Evolutionary conservation across 805 yeast species (phyloP).

Genomic region (Myxozyma sirexii): DNA sequence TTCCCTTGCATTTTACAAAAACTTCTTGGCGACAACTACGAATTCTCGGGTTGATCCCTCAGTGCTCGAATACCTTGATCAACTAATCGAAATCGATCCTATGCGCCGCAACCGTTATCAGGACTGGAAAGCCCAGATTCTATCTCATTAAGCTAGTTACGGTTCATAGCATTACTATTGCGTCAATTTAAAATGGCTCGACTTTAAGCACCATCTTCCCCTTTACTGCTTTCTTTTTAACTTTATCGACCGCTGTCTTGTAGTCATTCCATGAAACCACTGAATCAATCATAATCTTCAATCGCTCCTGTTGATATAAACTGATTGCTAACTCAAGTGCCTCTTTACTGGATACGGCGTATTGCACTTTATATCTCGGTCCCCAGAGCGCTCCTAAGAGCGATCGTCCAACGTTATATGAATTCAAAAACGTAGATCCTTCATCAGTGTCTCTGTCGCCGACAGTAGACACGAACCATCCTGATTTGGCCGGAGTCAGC

Average conservation of each 20-base stretch:
- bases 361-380: conserved; percentile 37
- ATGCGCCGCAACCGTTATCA: conserved; percentile 61
- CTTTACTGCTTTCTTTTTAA: conserved; percentile 53
- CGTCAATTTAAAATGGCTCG: conserved; percentile 27
- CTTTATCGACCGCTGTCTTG: conserved; percentile 53
- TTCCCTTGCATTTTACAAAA: conserved; percentile 51
- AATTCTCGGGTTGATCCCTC: conserved; percentile 28
- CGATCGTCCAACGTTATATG: conserved; percentile 33
- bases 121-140: conserved; percentile 17
- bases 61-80: conserved; percentile 44
- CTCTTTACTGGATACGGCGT: conserved; percentile 32
- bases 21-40: conserved; percentile 37
- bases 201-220: conserved; percentile 66
- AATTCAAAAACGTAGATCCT: conserved; percentile 13
- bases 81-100: conserved; percentile 62
- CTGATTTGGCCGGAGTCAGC: conserved; percentile 48
- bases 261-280: conserved; percentile 54
- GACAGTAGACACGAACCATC: conserved; percentile 55
- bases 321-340: conserved; percentile 51
- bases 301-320: conserved; percentile 50
- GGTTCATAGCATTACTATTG: neutral
- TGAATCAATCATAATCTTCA: conserved; percentile 57
- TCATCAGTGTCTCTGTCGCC: conserved; percentile 59
- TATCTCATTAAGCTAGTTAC: neutral
- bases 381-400: conserved; percentile 40